Conservation (phyloP, 805 yeast genomes). For the Schwanniomyces polymorphus region DNA sequence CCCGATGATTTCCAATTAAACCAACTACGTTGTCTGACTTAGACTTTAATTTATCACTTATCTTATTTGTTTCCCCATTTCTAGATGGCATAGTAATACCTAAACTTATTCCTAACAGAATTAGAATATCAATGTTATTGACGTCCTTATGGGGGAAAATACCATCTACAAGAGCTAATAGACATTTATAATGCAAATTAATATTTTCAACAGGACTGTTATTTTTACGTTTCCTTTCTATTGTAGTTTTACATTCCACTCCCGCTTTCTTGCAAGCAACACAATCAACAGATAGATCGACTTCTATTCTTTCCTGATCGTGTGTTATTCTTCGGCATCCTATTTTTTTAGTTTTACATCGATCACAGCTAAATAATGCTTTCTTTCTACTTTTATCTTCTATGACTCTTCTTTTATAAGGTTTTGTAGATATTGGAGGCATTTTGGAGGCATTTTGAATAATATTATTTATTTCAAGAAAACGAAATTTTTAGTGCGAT, state of each 20-base stretch:
- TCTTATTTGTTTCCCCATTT: slow-evolving; percentile 1
- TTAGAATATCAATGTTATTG: slow-evolving; percentile 41
- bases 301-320: not conserved
- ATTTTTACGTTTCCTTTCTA: slow-evolving; percentile 41
- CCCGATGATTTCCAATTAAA: not conserved
- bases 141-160: slow-evolving; percentile 46
- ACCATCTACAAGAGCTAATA: slow-evolving; percentile 36
- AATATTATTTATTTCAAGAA: too few species aligned
- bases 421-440: not conserved
- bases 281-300: slow-evolving; percentile 13
- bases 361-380: not conserved
- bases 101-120: slow-evolving; percentile 32
- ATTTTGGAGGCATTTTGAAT: too few species aligned
- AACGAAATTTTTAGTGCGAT: too few species aligned
- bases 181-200: slow-evolving; percentile 42
- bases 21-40: not conserved
- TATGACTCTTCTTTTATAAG: not conserved
- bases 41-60: slow-evolving; percentile 3
- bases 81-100: slow-evolving; percentile 35
- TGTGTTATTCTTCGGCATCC: not conserved
- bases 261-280: slow-evolving; percentile 27
- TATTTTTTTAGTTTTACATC: not conserved
- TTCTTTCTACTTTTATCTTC: not conserved
- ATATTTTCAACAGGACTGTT: slow-evolving; percentile 44
- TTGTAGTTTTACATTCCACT: slow-evolving; percentile 39